These are phyloP conservation scores for Taphrina wiesneri DNA, from an alignment of 1,139 yeast genomes.

Conservation along the genomic window DNA sequence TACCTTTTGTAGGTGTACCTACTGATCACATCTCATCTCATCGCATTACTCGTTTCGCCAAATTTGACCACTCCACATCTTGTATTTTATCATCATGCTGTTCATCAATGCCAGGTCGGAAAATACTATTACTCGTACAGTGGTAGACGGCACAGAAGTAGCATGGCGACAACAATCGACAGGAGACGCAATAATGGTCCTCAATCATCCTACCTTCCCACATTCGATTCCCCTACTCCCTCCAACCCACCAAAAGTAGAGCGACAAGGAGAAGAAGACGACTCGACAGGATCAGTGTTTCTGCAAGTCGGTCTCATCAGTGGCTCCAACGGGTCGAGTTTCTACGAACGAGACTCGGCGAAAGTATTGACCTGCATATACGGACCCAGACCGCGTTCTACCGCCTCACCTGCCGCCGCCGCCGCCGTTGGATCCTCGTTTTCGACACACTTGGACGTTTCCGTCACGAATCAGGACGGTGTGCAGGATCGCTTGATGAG, in stretches of 20 bases:
- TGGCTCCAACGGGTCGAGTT: slow-evolving; percentile 1
- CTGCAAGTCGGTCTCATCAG: background rate
- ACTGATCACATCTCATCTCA: background rate
- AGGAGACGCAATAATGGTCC: slow-evolving; percentile 29
- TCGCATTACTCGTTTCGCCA: background rate
- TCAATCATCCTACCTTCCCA: background rate
- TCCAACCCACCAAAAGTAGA: background rate
- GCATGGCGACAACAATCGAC: slow-evolving; percentile 17
- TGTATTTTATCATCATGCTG: background rate
- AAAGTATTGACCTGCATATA: slow-evolving; percentile 10
- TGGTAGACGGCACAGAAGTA: background rate
- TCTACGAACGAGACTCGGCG: slow-evolving; percentile 5
- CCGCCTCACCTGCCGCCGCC: background rate
- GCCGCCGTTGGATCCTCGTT: background rate
- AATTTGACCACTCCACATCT: background rate
- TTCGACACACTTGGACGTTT: background rate
- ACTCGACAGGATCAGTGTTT: background rate
- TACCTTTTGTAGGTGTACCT: too few species aligned
- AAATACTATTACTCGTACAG: background rate
- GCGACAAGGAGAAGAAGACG: too few species aligned
- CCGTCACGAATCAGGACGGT: background rate
- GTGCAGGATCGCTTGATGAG: background rate
- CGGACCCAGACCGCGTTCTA: slow-evolving; percentile 27
- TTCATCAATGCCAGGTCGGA: background rate
- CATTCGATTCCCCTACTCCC: background rate